Evolutionary conservation across 2,329 filamentous ascomycete species (phyloP).

Genomic region (Colletotrichum lentis): DNA sequence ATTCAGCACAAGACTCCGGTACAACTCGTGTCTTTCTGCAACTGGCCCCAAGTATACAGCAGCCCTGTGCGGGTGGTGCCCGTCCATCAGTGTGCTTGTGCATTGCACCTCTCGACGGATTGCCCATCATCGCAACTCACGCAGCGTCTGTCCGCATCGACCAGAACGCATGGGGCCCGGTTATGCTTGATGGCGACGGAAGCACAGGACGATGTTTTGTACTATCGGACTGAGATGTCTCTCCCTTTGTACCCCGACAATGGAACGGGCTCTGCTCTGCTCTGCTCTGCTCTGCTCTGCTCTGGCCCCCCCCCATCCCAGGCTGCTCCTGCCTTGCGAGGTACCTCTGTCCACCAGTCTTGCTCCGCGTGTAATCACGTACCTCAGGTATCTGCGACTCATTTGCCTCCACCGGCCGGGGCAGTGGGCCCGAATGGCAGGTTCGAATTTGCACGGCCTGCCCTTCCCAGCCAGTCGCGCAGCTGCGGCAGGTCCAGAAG

Average conservation of each 20-base stretch:
- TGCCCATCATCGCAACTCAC: conserved; percentile 15
- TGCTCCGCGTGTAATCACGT: conserved; percentile 30
- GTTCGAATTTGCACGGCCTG: conserved; percentile 31
- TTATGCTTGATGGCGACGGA: no score
- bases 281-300: no score
- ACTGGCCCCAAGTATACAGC: background rate
- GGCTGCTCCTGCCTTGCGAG: conserved; percentile 1
- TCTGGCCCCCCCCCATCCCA: background rate
- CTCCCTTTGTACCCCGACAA: background rate
- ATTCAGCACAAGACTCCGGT: background rate
- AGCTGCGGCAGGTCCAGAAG: conserved; percentile 9
- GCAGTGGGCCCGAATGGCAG: conserved; percentile 28
- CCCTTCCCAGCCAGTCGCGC: conserved; percentile 27
- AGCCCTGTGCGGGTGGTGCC: conserved; percentile 2
- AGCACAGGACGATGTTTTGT: no score
- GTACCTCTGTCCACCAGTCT: conserved; percentile 17
- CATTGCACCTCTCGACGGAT: conserved; percentile 19
- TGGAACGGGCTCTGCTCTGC: no score
- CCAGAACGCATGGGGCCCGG: no score
- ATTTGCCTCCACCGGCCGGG: conserved; percentile 28
- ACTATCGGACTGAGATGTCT: no score
- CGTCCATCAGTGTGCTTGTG: conserved; percentile 10
- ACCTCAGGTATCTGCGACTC: conserved; percentile 33
- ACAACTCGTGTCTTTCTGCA: background rate
- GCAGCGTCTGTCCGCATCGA: background rate